Evolutionary conservation across 306 rosid genomes (phyloP).

Genomic region (Heteromeles arbutifolia): DNA sequence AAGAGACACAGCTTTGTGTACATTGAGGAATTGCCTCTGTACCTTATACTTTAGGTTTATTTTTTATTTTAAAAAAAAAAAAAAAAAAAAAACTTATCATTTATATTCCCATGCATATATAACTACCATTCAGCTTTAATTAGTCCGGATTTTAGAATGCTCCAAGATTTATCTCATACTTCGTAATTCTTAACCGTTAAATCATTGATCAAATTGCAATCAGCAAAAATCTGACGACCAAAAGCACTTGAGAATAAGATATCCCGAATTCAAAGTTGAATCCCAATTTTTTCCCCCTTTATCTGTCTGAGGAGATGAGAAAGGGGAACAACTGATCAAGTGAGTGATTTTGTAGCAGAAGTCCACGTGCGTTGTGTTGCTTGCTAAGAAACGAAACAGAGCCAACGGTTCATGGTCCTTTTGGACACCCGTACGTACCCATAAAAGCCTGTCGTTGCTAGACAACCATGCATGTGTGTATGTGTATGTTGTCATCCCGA

Average conservation of each 20-base stretch:
- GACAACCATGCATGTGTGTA: background rate
- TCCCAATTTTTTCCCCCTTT: too few species aligned
- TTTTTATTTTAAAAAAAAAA: too few species aligned
- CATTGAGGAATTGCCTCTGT: slow-evolving; percentile 27
- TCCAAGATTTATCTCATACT: background rate
- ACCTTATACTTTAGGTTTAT: background rate
- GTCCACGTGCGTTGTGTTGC: slow-evolving; percentile 27
- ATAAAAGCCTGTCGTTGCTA: slow-evolving; percentile 24
- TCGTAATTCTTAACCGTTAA: background rate
- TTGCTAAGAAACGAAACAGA: slow-evolving; percentile 55
- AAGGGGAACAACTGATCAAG: too few species aligned
- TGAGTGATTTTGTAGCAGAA: background rate
- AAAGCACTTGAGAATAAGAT: background rate
- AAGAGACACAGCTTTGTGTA: slow-evolving; percentile 22
- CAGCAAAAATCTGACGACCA: too few species aligned
- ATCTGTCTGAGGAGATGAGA: too few species aligned
- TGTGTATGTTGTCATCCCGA: background rate
- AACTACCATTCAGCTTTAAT: too few species aligned
- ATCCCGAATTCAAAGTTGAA: too few species aligned
- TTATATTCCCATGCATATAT: background rate
- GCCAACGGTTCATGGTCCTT: slow-evolving; percentile 63
- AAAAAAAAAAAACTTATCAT: too few species aligned
- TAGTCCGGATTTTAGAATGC: background rate
- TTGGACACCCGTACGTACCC: slow-evolving; percentile 49
- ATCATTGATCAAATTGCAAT: too few species aligned